A percentile compares a stretch with the other conserved stretches of the same genome.
These are phyloP conservation scores for Stagonosporopsis cucurbitacearum DNA, from an alignment of 2,329 filamentous ascomycete species.

Conservation along the genomic window DNA sequence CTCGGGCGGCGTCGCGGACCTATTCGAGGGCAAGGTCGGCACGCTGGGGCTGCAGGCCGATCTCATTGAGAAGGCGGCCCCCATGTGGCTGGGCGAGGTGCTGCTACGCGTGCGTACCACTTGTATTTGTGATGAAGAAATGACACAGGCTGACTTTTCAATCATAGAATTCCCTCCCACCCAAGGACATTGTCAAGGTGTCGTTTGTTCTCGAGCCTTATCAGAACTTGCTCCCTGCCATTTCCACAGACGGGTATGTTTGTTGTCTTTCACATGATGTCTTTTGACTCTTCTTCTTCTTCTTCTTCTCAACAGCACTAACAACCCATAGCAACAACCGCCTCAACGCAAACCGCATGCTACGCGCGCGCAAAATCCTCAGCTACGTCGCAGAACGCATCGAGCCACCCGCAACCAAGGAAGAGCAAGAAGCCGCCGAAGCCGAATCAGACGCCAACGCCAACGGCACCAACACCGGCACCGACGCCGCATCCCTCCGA, in stretches of 20 bases:
- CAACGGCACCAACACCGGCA: too few relatives aligned
- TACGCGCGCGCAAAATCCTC: constrained; percentile 92
- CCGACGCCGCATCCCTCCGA: constrained; percentile 63
- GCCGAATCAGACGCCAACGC: too few relatives aligned
- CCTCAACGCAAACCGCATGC: constrained; percentile 95
- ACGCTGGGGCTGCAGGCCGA: constrained; percentile 79
- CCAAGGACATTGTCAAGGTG: constrained; percentile 95
- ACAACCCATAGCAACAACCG: constrained; percentile 71
- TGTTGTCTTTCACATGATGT: constrained; percentile 9
- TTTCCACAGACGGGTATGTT: constrained; percentile 73
- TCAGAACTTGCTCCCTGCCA: constrained; percentile 74
- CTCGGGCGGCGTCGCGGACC: constrained; percentile 73
- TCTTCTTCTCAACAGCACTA: constrained; percentile 4
- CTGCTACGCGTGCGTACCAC: constrained; percentile 68
- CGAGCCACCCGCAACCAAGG: constrained; percentile 68
- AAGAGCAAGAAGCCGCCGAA: constrained; percentile 55
- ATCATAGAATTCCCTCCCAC: constrained; percentile 76
- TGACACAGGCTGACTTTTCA: too few relatives aligned
- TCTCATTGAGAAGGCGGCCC: constrained; percentile 82
- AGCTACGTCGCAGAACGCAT: constrained; percentile 92
- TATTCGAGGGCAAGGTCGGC: constrained; percentile 88
- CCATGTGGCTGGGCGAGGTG: constrained; percentile 91
- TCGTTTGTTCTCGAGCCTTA: constrained; percentile 89
- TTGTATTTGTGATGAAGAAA: too few relatives aligned
- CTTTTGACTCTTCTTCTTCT: too few relatives aligned